Base-by-base conservation (phyloP, 768 basidiomycete genomes). In the Rhodocollybia butyracea region DNA sequence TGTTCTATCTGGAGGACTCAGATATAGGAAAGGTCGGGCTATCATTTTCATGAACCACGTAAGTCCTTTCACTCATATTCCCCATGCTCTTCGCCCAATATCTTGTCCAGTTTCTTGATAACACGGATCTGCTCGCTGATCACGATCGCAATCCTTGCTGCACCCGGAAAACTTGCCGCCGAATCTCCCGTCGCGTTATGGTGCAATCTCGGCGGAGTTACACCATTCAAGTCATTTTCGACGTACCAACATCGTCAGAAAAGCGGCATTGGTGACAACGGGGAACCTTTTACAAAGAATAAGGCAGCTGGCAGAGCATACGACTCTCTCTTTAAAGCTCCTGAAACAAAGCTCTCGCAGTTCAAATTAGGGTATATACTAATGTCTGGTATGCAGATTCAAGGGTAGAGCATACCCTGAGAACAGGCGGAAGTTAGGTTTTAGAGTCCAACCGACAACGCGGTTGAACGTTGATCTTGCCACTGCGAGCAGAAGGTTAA, bases 11-110 rank as follows among this genome's bases (percentile, higher is more conserved):
- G 90, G 90, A 79, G 84, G 53, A 86, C 84, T 0, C 69, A 91
- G 54, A 88, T 82, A 87, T 55, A 79, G 85, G 13, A 73, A 84
- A 31, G 82, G 85, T 41, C 74, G 86, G 46, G 83, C 85, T 0
- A 82, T 91, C 34, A 73, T 91, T 2, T 85, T 91, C 65, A 91
- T 89, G 0, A 93, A 89, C 0, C 90, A 91, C 69, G 86, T 86
- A 65, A 51, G 83, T 63, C 12, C 5, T 26, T 27, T 26, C n/a
- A 7, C 24, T 45, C 11, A 26, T 31, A 54, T 47, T 22, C 13
- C 8, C 57, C n/a, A 29, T 39, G 12, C 21, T 5, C 11, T 21
- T 40, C 5, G 31, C 42, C 46, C 22, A 34, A 53, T 11, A 13
- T n/a, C n/a, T n/a, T n/a, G n/a, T n/a, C n/a, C n/a, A 85, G 83